Base-by-base conservation (phyloP, 2,329 filamentous ascomycete species). In the Exophiala mesophila region DNA sequence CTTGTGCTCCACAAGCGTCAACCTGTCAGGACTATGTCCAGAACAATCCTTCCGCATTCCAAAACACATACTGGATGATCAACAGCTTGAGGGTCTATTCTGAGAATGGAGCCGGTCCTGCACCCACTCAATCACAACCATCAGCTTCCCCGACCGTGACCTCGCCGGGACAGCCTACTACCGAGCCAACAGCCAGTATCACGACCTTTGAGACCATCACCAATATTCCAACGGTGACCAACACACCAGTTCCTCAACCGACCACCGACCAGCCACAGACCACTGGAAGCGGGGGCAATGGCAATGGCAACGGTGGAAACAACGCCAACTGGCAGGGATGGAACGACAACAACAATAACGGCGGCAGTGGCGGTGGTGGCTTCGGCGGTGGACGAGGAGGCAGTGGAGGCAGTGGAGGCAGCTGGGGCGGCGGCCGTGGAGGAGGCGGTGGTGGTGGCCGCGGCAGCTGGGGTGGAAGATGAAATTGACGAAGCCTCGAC, bases 21-120 rank as follows among this genome's bases (percentile, higher is more conserved):
- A 81, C 79, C 1, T 95, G 89, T 69, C 62, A 80, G 19, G 77
- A 78, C 17, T 94, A 79, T 61, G 88, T 94, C 19, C 71, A 72
- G 44, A 69, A 74, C 53, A 85, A 89, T 63, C 84, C 88, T 0
- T 57, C 63, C 6, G 84, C 73, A 6, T 94, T 92, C 62, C 58
- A 64, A 18, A 74, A 89, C 16, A 77, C 84, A 1, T 94, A 51
- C 44, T 56, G 54, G 54, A 45, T 46, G 33, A 52, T 56, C 47
- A 55, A 56, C 43, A 47, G 48, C 20, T 26, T 56, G 18, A 51
- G 45, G 18, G 54, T 56, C 5, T 56, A 50, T 41, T 41, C 30
- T 23, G 37, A 44, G 2, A 49, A 53, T 31, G 50, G 49, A 9
- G 41, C 41, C 4, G 35, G 8, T 17, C 23, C 38, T 19, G 35